Evolutionary conservation across 2,329 filamentous ascomycete genomes (phyloP).

Genomic region (Botrytis fragariae): DNA sequence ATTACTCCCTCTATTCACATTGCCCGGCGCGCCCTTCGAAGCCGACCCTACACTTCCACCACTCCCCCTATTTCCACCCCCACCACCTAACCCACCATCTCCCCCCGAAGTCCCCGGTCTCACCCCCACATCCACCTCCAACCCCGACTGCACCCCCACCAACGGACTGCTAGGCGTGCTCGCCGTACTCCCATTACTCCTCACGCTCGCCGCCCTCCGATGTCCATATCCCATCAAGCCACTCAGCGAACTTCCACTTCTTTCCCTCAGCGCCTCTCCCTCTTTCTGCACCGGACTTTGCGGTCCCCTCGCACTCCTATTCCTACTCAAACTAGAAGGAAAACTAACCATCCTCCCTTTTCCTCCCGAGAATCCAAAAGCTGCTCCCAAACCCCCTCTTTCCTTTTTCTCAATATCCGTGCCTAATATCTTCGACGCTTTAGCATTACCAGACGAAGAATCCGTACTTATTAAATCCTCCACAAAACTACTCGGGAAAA

Average conservation of each 20-base stretch:
- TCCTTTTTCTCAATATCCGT: constrained; percentile 21
- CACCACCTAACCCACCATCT: constrained; percentile 42
- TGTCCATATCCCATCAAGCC: constrained; percentile 15
- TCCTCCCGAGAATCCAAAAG: not conserved
- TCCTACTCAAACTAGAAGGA: constrained; percentile 11
- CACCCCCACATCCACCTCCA: constrained; percentile 2
- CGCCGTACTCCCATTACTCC: constrained; percentile 18
- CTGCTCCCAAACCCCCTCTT: constrained; percentile 3
- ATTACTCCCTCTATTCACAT: constrained; percentile 24
- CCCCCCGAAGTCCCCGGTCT: constrained; percentile 46
- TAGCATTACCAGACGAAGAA: constrained; percentile 5
- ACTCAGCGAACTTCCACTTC: constrained; percentile 8
- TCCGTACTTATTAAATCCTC: constrained; percentile 25
- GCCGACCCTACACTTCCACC: constrained; percentile 41
- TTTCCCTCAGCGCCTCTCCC: not conserved
- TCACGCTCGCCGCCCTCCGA: constrained; percentile 13
- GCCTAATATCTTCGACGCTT: not conserved
- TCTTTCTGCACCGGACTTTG: not conserved
- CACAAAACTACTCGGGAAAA: constrained; percentile 36
- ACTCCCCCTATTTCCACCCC: not conserved
- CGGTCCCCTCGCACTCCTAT: not conserved
- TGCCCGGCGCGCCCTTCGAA: not conserved
- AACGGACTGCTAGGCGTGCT: constrained; percentile 15
- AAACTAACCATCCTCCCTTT: constrained; percentile 9
- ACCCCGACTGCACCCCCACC: not conserved